Conservation (phyloP, 768 basidiomycete genomes). For the Tubosaeta sp. region DNA sequence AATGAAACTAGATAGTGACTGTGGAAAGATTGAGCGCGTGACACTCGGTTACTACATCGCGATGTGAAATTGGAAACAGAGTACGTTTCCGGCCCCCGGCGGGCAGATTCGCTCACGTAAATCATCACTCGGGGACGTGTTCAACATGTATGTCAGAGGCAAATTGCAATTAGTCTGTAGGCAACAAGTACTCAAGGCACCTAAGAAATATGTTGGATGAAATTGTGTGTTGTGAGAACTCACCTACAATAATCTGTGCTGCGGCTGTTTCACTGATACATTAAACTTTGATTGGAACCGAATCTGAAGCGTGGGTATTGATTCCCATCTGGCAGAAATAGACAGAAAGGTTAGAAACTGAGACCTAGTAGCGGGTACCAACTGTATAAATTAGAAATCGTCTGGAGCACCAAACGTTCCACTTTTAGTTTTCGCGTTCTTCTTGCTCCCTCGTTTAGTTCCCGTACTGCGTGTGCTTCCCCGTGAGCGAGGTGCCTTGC, state of each 20-base stretch:
- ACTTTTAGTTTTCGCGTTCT: slow-evolving; percentile 29
- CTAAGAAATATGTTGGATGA: background rate
- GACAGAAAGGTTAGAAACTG: background rate
- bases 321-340: background rate
- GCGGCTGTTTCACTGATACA: no score
- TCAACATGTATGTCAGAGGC: background rate
- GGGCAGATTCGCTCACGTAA: background rate
- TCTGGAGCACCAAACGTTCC: slow-evolving; percentile 33
- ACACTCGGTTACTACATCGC: no score
- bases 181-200: background rate
- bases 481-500: slow-evolving; percentile 23
- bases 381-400: slow-evolving; percentile 17
- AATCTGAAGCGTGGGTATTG: no score
- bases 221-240: background rate
- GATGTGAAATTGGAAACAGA: no score
- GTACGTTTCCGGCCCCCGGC: background rate
- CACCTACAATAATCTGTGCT: background rate
- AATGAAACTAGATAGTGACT: no score
- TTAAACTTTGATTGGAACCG: background rate
- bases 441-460: slow-evolving; percentile 25
- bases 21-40: no score
- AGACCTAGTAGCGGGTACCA: background rate
- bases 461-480: slow-evolving; percentile 19
- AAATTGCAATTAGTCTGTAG: background rate
- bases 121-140: background rate